Evolutionary conservation across 1,284 basidiomycete species (phyloP), one percentile per base, ranked within the genome.

Genomic region (Ceratobasidium theobromae): DNA sequence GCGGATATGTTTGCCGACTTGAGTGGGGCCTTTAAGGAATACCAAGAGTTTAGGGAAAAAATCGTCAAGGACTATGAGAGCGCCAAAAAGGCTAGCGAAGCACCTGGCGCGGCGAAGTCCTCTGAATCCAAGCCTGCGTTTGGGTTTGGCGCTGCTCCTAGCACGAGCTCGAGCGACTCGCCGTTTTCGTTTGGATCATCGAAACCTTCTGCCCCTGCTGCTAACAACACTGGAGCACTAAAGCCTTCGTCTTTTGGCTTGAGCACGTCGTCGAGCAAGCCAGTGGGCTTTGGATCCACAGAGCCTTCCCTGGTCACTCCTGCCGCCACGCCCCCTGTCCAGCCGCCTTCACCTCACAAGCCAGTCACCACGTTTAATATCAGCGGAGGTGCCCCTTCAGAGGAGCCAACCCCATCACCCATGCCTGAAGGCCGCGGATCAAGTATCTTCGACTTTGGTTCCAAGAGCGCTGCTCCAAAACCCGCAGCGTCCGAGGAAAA

Each of bases 1-100:
- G 41, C 45, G 16, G 69, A 70, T 49, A 66, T 66, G 38, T 70
- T 70, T 32, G 58, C 45, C 11, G 53, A 70, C 27, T 40, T 70
- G 35, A 51, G 52, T 28, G 58, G 49, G 25, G 21, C 54, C 12
- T 52, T 70, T 27, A 30, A 38, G 28, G 41, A 65, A 28, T 70
- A 70, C 53, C 33, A 55, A 21, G 58, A 67, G 28, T 65, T 69
- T 41, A 27, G 65, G 33, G 46, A 54, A 21, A 66, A 67, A 32
- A 58, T 70, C 28, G 54, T 69, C 38, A 65, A 68, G 32, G 54
- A 65, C 9, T 62, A 43, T 27, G 68, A 66, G 21, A 25, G 53
- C 16, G 27, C 43, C 11, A 25, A 53, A 32, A 68, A 55, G 33
- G 16, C 52, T 4, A n/a, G 49, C 53, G 41, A 43, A n/a, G 40